Percentiles rank a stretch among this genome's conserved stretches.
Evolutionary conservation across 2,329 filamentous ascomycete species (phyloP).

Genomic region (Metarhizium rileyi): DNA sequence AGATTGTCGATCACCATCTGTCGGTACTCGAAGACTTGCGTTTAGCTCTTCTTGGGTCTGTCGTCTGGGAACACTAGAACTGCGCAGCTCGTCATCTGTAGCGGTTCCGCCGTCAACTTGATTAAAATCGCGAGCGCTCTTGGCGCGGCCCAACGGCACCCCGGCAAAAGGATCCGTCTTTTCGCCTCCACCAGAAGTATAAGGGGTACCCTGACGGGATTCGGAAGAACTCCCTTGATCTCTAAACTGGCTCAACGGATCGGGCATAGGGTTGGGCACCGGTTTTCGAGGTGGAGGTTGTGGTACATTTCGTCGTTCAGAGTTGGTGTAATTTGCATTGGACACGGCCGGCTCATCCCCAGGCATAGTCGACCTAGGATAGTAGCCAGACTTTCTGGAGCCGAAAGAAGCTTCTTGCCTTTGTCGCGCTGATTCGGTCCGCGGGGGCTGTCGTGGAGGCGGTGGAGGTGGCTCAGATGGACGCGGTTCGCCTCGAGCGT

Average conservation of each 20-base stretch:
- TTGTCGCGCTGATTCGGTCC: constrained; percentile 42
- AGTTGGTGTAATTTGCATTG: constrained; percentile 37
- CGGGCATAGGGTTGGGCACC: constrained; percentile 22
- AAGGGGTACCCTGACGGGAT: constrained; percentile 47
- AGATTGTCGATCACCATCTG: neutral
- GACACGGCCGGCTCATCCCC: constrained; percentile 43
- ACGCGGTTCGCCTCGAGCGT: constrained; percentile 17
- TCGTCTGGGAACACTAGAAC: constrained; percentile 21
- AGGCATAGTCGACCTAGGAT: constrained; percentile 35
- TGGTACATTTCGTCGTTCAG: constrained; percentile 14
- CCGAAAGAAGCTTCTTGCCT: constrained; percentile 48
- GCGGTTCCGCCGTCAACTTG: constrained; percentile 17
- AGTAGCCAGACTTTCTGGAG: constrained; percentile 37
- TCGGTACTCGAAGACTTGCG: neutral
- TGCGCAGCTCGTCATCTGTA: constrained; percentile 17
- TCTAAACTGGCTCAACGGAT: constrained; percentile 39
- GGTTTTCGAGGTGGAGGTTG: constrained; percentile 9
- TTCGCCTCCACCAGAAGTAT: constrained; percentile 46
- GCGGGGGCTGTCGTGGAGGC: constrained; percentile 32
- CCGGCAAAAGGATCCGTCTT: constrained; percentile 49
- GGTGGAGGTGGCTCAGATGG: constrained; percentile 17
- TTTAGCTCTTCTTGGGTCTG: constrained; percentile 1
- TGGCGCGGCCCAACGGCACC: constrained; percentile 31
- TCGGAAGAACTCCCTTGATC: constrained; percentile 31
- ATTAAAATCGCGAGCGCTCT: constrained; percentile 32